Base-by-base conservation (phyloP, 192 early-diverging fungal species). In the Coemansia sp. region DNA sequence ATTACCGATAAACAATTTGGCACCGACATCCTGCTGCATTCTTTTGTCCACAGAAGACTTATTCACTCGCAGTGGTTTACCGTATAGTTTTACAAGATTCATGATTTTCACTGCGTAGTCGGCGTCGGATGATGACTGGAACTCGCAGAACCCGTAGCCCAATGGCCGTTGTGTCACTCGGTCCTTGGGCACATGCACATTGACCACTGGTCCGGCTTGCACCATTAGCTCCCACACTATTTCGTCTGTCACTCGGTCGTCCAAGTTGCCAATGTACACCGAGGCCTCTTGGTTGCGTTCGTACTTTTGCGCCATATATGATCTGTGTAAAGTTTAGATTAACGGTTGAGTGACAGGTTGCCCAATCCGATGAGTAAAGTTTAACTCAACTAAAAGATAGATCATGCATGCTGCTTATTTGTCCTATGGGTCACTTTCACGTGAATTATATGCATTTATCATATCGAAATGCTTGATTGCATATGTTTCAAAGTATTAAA, bases 191-290 rank as follows among this genome's bases (percentile, higher is more conserved):
- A 99, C 72, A 71, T 97, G 92, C n/a, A 97, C 95, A 73, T 95
- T 95, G 6, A 93, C 94, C 76, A 83, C 93, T 20, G 95, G 97
- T 0, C 98, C 98, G 8, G 93, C 96, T 77, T 99, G 98, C 58
- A 98, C 89, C 93, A 99, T 95, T 73, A 99, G 87, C 74, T 99
- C 98, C 96, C 96, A 99, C 35, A 99, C 79, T 55, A 99, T 78
- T 20, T 91, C 88, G 65, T 99, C 98, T 3, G 94, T 92, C 39
- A 92, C 93, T 32, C 94, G 87, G 60, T 97, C 95, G 76, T 98
- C 96, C 61, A 99, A 87, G 79, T 99, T 99, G 62, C 96, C 97
- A 68, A 98, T 91, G 73, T 99, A 99, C 35, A 96, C 89, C 17
- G 97, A 96, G 22, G 96, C 96, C 68, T 98, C 96, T 77, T 99